Evolutionary conservation across 768 basidiomycete genomes (phyloP).

Genomic region (Pleurotus salmoneostramineus): DNA sequence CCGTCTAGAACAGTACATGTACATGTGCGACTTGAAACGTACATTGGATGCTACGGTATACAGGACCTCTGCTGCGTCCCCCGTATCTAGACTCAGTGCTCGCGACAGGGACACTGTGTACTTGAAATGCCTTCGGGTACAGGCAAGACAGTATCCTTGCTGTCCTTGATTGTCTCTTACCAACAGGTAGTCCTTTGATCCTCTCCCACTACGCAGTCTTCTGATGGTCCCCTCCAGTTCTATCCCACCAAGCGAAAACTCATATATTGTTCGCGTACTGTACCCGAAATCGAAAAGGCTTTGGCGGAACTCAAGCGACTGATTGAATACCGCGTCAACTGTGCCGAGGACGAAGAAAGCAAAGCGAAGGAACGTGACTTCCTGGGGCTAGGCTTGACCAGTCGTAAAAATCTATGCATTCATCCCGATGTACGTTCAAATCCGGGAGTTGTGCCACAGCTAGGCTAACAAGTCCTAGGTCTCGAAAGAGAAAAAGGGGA

Average conservation of each 20-base stretch:
- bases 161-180: constrained; percentile 95
- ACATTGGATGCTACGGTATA: constrained; percentile 89
- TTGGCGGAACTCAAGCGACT: constrained; percentile 91
- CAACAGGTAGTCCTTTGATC: constrained; percentile 64
- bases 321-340: constrained; percentile 79
- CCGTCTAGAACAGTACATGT: constrained; percentile 89
- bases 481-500: constrained; percentile 97
- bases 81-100: neutral
- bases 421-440: constrained; percentile 76
- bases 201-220: neutral
- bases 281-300: constrained; percentile 99
- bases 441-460: neutral
- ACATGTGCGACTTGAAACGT: constrained; percentile 98
- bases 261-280: constrained; percentile 98
- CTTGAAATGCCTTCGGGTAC: constrained; percentile 99
- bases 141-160: constrained; percentile 94
- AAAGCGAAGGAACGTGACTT: constrained; percentile 77
- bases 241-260: constrained; percentile 91
- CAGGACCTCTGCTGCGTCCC: neutral
- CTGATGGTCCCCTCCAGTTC: constrained; percentile 43
- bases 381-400: constrained; percentile 88
- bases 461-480: constrained; percentile 48
- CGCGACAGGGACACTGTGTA: constrained; percentile 90
- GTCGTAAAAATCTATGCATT: constrained; percentile 94
- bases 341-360: constrained; percentile 71